Evolutionary conservation across 805 yeast species (phyloP), one percentile per base, ranked within the genome.

Genomic region (Myxozyma kluyveri): DNA sequence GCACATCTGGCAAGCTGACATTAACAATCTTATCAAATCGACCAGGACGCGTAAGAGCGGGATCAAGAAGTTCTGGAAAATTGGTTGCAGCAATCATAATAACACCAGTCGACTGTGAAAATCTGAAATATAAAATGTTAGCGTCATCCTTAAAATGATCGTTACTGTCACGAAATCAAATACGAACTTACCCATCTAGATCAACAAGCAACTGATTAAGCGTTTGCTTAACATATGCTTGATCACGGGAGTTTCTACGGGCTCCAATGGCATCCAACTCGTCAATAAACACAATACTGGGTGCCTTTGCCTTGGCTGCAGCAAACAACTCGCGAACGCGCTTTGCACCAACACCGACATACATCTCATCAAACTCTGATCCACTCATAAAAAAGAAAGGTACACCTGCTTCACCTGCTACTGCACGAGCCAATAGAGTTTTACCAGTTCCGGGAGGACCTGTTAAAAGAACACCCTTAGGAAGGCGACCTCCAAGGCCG

Each of bases 381-480:
- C 99, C 99, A 4, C 96, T 87, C 97, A 93, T 91, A 71, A 91
- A 91, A 72, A 90, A 91, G 67, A 93, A 93, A 39, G 98, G 99
- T 22, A 93, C 98, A 50, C 96, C 98, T 4, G 99, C 98, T 71
- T 91, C 98, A 59, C 98, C 98, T 5, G 99, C 99, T 27, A 96
- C 95, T 26, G 99, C 98, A 63, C 98, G 82, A 0, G 98, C 98
- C 59, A 93, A 78, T 61, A 91, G 75, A 1, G 99, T 93, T 69
- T 93, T 91, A 80, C 99, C 99, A 4, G 99, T 91, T 72, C 99
- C 99, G 38, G 99, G 99, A 35, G 99, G 99, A 42, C 99, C 99
- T 10, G 98, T 93, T 59, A 91, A 75, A 53, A 93, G 74, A 4
- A 93, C 96, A 75, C 99, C 99, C 69, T 91, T 93, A 52, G 99